Conservation (phyloP, 176 grass and related monocot genomes). For the Coix lacrymajobi region DNA sequence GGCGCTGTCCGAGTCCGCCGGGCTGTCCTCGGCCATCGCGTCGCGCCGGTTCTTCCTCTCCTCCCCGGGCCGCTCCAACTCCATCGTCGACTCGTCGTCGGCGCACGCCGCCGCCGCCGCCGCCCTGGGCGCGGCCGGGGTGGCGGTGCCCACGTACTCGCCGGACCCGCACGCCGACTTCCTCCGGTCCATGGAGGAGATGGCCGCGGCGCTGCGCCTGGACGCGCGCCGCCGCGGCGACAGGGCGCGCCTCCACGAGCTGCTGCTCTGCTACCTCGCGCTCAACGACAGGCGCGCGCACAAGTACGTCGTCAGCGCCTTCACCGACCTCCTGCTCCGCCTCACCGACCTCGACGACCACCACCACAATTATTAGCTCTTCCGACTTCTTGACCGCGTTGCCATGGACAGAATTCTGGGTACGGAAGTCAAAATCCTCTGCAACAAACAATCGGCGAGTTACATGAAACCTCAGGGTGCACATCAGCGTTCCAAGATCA, state of each 20-base stretch:
- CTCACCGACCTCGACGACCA: conserved; percentile 32
- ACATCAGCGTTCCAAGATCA: neutral
- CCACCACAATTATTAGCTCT: neutral
- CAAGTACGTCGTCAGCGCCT: conserved; percentile 89
- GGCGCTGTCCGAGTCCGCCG: conserved; percentile 23
- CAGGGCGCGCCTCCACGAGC: conserved; percentile 77
- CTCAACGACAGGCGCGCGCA: conserved; percentile 83
- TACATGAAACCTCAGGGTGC: neutral
- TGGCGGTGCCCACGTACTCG: conserved; percentile 89
- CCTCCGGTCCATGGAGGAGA: conserved; percentile 91
- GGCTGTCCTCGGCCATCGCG: conserved; percentile 85
- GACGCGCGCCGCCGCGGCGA: conserved; percentile 51
- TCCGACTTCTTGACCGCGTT: neutral
- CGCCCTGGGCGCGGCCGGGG: conserved; percentile 37
- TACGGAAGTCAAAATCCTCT: neutral
- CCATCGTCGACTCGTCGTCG: conserved; percentile 68
- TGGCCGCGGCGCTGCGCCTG: conserved; percentile 67
- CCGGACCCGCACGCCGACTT: conserved; percentile 92
- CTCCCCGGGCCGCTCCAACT: conserved; percentile 75
- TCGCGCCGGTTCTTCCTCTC: conserved; percentile 86
- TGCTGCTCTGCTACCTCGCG: conserved; percentile 94
- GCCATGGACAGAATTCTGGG: neutral
- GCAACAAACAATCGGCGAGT: neutral
- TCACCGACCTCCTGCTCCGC: conserved; percentile 86
- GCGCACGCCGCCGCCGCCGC: neutral